A percentile compares a stretch with the other conserved stretches of the same genome.
These are phyloP conservation scores for Lepidium aucheri DNA, from an alignment of 345 rosid species.

Conservation along the genomic window DNA sequence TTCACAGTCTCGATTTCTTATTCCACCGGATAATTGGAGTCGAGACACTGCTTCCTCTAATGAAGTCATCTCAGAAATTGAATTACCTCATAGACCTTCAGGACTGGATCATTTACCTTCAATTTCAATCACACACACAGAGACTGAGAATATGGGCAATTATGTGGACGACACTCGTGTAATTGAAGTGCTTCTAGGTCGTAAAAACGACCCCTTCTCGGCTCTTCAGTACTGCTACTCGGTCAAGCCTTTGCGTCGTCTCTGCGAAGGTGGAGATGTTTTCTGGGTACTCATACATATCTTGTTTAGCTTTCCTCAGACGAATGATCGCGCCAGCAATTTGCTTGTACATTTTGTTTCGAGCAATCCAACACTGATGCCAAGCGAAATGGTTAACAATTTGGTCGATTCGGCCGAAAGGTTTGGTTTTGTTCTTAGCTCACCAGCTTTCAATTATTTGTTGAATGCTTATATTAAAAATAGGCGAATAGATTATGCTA, in stretches of 20 bases:
- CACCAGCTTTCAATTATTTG: slow-evolving; percentile 41
- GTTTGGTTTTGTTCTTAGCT: slow-evolving; percentile 31
- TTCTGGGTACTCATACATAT: slow-evolving; percentile 48
- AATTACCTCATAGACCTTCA: neutral
- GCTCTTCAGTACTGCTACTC: slow-evolving; percentile 38
- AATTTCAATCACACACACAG: neutral
- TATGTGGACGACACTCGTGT: slow-evolving; percentile 22
- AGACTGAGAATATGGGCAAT: neutral
- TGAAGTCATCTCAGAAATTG: slow-evolving; percentile 6
- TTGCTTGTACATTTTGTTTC: slow-evolving; percentile 32
- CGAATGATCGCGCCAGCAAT: slow-evolving; percentile 20
- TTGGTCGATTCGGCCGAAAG: slow-evolving; percentile 31
- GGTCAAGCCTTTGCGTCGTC: slow-evolving; percentile 23
- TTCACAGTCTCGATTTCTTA: slow-evolving; percentile 28
- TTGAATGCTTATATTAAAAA: slow-evolving; percentile 43
- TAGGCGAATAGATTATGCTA: slow-evolving; percentile 31
- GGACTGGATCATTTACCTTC: neutral
- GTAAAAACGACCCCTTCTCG: slow-evolving; percentile 30
- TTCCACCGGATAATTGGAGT: neutral
- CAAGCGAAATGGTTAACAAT: slow-evolving; percentile 31
- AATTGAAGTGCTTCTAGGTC: slow-evolving; percentile 37
- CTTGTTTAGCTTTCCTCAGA: slow-evolving; percentile 24
- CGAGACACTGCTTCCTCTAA: neutral
- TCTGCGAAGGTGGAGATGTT: slow-evolving; percentile 34
- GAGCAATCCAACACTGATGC: slow-evolving; percentile 25